Base-by-base conservation (phyloP, 139 green algal genomes). In the Haematococcus sp. region DNA sequence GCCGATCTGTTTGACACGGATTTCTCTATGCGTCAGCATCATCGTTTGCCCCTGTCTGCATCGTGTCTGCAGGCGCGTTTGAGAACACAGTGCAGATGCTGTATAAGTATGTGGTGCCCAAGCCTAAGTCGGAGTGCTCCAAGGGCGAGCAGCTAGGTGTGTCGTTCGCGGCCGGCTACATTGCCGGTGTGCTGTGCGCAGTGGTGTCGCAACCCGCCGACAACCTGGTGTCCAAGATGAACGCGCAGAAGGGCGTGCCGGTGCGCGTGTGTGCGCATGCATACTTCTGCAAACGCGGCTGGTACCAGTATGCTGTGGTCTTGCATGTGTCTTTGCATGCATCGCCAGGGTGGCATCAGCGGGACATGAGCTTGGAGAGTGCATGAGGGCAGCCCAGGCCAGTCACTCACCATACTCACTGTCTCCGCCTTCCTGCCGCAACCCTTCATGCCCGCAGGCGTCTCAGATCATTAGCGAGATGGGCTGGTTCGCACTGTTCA, bases 171-270 rank as follows among this genome's bases (percentile, higher is more conserved):
- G 92, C 91, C 32, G 91, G 91, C 35, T 97, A 97, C 90, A 97
- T 81, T 74, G 83, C 83, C 78, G 87, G 92, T 60, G 90, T 97
- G 33, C 92, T 97, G 82, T 97, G 92, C 78, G 93, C 93, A 2
- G 78, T 95, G 0, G 91, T 97, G 7, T 92, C 83, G 15, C 93
- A 97, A 73, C 93, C 93, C 16, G 93, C 93, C 25, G 93, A 97
- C 85, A 97, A 97, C 89, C 76, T 97, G 74, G 91, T 97, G 70
- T 97, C 91, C 63, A 97, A 97, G 88, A 84, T 97, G 35, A 97
- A 97, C 77, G 73, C 90, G 20, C 86, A 88, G 54, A 96, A 96
- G 88, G 90, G 88, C 55, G 79, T 85, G 13, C 87, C 81, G 15
- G 79, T 82, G 11, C 74, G 80, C 58, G 77, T 13, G 7, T 49